Evolutionary conservation across 1,284 basidiomycete genomes (phyloP), one percentile per base, ranked within the genome.

Genomic region (Meripilus lineatus): DNA sequence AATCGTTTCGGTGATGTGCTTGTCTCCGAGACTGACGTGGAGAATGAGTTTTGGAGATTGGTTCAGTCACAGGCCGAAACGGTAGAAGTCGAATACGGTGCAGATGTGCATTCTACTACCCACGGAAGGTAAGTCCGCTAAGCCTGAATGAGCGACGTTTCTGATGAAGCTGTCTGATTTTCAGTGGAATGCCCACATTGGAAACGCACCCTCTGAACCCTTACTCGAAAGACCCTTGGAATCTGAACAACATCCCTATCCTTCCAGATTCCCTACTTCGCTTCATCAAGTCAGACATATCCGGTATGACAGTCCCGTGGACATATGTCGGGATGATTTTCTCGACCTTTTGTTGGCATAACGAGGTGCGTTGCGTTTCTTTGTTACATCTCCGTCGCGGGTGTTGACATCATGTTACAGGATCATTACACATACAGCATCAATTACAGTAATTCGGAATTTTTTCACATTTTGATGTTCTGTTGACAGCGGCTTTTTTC

Each of bases 271-370:
- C 93, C 42, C 76, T 94, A 33, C 72, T 92, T 38, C 79, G 86
- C 17, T 99, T 89, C 67, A 97, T 99, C 72, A 96, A 97, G 68
- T 94, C 92, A 4, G 95, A 99, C 65, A 97, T 99, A 47, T 98
- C 93, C 44, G 96, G 96, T 15, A 99, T 99, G 96, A 99, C 96
- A 0, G 93, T 98, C 3, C 96, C 96, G 5, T 99, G 96, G 96
- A 96, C 94, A 44, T 99, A 99, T 65, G 93, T 99, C 47, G 96
- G 96, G 40, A 99, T 99, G 95, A 78, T 94, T 36, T 98, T 99
- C 65, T 97, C 94, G 8, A 95, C 96, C 1, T 99, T 99, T 67
- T 98, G 95, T 65, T 99, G 96, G 96, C 96, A 99, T 68, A 99
- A 99, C 63, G 96, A 99, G 79, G 86, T 86, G 57, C 42, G 70